A percentile compares a stretch with the other conserved stretches of the same genome.
Conservation (phyloP, 306 rosid species). For the Adenanthera pavonina region DNA sequence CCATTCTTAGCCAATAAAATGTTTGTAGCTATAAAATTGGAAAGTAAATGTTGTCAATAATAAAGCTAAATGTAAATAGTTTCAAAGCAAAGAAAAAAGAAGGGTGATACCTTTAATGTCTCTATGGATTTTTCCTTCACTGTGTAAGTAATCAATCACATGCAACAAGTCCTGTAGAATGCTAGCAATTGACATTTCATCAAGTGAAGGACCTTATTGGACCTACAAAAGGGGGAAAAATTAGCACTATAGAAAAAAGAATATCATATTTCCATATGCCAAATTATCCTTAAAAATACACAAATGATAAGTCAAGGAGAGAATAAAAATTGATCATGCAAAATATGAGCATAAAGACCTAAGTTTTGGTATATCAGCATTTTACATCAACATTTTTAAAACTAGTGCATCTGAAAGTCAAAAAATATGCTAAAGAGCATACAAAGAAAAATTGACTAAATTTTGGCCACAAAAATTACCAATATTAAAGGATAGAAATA, state of each 20-base stretch:
- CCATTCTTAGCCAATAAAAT: constrained; percentile 89
- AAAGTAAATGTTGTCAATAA: constrained; percentile 40
- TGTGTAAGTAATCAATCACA: constrained; percentile 91
- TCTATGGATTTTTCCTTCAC: constrained; percentile 96
- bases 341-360: constrained; percentile 20
- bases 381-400: too few species aligned
- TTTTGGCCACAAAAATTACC: background rate
- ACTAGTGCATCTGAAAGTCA: constrained; percentile 68
- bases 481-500: background rate
- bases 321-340: constrained; percentile 8
- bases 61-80: constrained; percentile 35
- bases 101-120: constrained; percentile 85
- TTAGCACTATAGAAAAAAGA: constrained; percentile 36
- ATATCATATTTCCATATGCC: constrained; percentile 9
- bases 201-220: constrained; percentile 91
- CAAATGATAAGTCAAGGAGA: constrained; percentile 5
- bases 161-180: constrained; percentile 95
- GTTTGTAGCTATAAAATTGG: constrained; percentile 90
- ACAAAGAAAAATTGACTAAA: constrained; percentile 18
- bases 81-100: constrained; percentile 33
- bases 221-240: constrained; percentile 62
- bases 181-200: constrained; percentile 92
- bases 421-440: constrained; percentile 18
- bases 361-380: too few species aligned
- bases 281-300: constrained; percentile 9